These are phyloP conservation scores for Fallopia convolvulus DNA, from an alignment of 148 eudicot species.

Conservation along the genomic window DNA sequence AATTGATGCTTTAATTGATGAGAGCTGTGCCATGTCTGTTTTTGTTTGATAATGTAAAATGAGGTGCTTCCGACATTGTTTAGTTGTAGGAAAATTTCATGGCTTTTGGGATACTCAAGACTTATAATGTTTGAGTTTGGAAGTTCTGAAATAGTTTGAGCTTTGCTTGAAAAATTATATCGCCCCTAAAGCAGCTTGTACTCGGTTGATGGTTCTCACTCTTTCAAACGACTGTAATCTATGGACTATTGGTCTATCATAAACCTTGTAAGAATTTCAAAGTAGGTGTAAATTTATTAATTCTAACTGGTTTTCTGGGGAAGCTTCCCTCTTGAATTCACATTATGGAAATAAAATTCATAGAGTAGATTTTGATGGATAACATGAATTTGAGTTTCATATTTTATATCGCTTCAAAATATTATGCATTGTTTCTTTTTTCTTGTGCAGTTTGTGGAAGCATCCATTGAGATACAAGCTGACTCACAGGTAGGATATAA, in stretches of 20 bases:
- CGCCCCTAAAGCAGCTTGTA: background rate
- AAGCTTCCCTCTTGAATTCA: background rate
- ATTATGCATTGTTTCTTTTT: slow-evolving; percentile 11
- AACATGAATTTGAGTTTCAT: background rate
- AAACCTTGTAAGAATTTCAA: background rate
- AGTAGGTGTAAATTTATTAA: background rate
- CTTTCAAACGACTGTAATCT: background rate
- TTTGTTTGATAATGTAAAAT: background rate
- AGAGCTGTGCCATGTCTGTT: background rate
- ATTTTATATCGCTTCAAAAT: background rate
- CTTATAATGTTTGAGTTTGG: background rate
- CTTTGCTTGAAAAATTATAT: background rate
- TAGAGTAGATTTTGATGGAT: background rate
- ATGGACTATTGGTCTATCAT: background rate
- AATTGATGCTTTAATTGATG: background rate
- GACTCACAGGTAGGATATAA: slow-evolving; percentile 43
- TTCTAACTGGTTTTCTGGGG: background rate
- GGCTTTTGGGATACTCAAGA: background rate
- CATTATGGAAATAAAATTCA: too few species aligned
- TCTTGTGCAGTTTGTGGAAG: slow-evolving; percentile 80
- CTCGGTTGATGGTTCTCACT: background rate
- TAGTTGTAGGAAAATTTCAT: background rate
- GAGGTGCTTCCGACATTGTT: background rate
- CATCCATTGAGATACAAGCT: slow-evolving; percentile 59
- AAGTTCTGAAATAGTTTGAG: background rate